These are phyloP conservation scores for Cichorium intybus DNA, from an alignment of 140 eudicot species.

Conservation along the genomic window DNA sequence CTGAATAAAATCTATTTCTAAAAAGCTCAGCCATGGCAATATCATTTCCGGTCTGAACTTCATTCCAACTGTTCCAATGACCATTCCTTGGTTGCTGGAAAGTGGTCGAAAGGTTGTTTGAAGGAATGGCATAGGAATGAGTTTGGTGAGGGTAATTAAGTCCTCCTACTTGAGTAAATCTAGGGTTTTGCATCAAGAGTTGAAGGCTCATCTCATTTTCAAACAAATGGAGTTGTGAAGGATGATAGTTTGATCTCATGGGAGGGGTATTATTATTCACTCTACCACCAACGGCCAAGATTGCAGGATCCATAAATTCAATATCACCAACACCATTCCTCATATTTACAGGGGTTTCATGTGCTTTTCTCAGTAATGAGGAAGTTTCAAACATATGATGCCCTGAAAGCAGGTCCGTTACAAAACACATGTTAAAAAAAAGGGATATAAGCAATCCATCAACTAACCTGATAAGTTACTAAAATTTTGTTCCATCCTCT, in stretches of 20 bases:
- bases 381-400: slow-evolving; percentile 42
- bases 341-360: slow-evolving; percentile 41
- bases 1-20: slow-evolving; percentile 22
- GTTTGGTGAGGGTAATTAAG: slow-evolving; percentile 9
- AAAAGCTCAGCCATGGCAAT: slow-evolving; percentile 20
- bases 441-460: background rate
- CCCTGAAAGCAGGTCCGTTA: slow-evolving; percentile 31
- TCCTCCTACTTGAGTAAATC: slow-evolving; percentile 11
- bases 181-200: slow-evolving; percentile 27
- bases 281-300: slow-evolving; percentile 36
- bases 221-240: slow-evolving; percentile 1
- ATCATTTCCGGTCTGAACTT: slow-evolving; percentile 14
- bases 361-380: slow-evolving; percentile 41
- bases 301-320: slow-evolving; percentile 63
- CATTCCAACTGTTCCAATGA: slow-evolving; percentile 31
- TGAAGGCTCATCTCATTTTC: slow-evolving; percentile 26
- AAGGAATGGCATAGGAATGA: slow-evolving; percentile 9
- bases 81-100: slow-evolving; percentile 28
- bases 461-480: slow-evolving; percentile 44
- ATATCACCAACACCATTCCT: slow-evolving; percentile 44
- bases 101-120: slow-evolving; percentile 2
- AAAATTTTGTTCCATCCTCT: slow-evolving; percentile 42
- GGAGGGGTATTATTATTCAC: slow-evolving; percentile 1
- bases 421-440: background rate
- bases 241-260: slow-evolving; percentile 21